These are phyloP conservation scores for Solanum hybrid DNA, from an alignment of 305 asterid species.

Conservation along the genomic window DNA sequence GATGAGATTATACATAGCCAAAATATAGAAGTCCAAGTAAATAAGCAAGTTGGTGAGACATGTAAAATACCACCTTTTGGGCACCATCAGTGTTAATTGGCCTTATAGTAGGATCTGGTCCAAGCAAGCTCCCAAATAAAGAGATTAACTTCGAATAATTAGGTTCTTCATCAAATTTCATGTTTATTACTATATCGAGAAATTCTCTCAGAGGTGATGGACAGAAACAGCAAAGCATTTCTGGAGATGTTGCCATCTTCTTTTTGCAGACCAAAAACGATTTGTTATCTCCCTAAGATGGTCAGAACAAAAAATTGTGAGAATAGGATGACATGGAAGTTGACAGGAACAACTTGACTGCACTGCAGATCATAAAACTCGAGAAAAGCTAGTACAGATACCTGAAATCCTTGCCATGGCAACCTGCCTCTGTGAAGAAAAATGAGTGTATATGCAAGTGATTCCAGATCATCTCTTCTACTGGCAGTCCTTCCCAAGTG, in stretches of 20 bases:
- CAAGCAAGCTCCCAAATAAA: constrained; percentile 12
- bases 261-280: constrained; percentile 14
- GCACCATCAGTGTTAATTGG: constrained; percentile 16
- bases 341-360: not conserved
- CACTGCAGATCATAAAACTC: not conserved
- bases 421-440: constrained; percentile 14
- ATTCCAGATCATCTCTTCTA: constrained; percentile 18
- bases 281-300: constrained; percentile 15
- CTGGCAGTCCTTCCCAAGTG: constrained; percentile 17
- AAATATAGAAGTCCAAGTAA: not conserved
- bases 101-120: constrained; percentile 6
- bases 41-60: constrained; percentile 2
- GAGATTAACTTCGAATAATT: constrained; percentile 11
- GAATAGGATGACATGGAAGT: not conserved
- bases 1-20: not conserved
- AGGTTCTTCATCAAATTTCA: constrained; percentile 17
- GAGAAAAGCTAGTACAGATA: not conserved
- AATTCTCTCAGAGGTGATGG: constrained; percentile 12
- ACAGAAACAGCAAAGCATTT: constrained; percentile 11
- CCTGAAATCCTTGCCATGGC: constrained; percentile 23
- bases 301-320: not conserved
- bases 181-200: constrained; percentile 9
- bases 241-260: constrained; percentile 19
- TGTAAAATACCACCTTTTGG: constrained; percentile 5
- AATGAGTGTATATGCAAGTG: constrained; percentile 15